These are phyloP conservation scores for Dinochytrium kinnereticum DNA, from an alignment of 371 early-diverging fungal genomes.

Conservation along the genomic window DNA sequence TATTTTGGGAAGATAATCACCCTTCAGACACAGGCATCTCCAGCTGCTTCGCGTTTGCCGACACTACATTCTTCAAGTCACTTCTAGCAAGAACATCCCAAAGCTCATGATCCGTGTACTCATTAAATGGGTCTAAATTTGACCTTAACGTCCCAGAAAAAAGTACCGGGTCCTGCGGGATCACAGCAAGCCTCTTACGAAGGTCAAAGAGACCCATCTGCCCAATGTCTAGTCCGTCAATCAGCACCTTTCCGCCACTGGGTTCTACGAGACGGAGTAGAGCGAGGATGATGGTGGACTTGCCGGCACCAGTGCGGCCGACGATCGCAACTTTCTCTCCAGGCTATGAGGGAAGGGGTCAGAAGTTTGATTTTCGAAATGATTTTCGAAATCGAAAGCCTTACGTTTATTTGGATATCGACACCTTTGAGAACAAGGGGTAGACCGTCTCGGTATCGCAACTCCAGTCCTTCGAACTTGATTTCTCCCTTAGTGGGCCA, in stretches of 20 bases:
- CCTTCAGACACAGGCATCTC: slow-evolving; percentile 26
- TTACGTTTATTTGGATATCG: slow-evolving; percentile 51
- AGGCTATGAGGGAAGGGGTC: slow-evolving; percentile 5
- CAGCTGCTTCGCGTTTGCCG: slow-evolving; percentile 18
- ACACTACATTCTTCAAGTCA: slow-evolving; percentile 54
- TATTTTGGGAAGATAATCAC: background rate
- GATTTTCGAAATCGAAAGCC: background rate
- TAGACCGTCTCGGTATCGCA: slow-evolving; percentile 62
- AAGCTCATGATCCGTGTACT: slow-evolving; percentile 28
- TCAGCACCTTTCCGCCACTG: slow-evolving; percentile 55
- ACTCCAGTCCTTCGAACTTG: slow-evolving; percentile 57
- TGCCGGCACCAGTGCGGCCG: slow-evolving; percentile 57
- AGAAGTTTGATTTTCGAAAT: background rate
- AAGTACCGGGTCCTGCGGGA: slow-evolving; percentile 35
- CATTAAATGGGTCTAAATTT: slow-evolving; percentile 36
- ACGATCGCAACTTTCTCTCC: slow-evolving; percentile 66
- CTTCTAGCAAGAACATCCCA: slow-evolving; percentile 36
- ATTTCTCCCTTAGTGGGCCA: slow-evolving; percentile 44
- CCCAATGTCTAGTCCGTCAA: slow-evolving; percentile 38
- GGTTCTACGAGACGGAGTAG: slow-evolving; percentile 91
- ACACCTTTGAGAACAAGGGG: slow-evolving; percentile 65
- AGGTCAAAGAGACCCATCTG: slow-evolving; percentile 31
- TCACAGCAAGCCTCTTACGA: slow-evolving; percentile 32
- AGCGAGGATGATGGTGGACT: slow-evolving; percentile 60
- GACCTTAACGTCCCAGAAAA: slow-evolving; percentile 34